Conservation (phyloP, 2,329 filamentous ascomycete genomes). For the Monascus ruber region DNA sequence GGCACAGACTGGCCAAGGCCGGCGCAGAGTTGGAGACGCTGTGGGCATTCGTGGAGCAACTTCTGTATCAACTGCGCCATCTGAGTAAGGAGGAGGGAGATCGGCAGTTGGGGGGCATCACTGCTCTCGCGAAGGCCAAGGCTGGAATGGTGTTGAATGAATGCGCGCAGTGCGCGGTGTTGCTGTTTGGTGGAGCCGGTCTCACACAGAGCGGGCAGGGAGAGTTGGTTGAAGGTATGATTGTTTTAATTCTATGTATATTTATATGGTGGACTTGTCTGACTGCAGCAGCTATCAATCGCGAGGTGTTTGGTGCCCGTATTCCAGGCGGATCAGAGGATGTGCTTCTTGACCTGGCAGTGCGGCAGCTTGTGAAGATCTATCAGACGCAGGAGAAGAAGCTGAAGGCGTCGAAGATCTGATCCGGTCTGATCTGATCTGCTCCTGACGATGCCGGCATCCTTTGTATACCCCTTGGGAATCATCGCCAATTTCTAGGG, state of each 20-base stretch:
- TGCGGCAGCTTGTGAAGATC: constrained; percentile 60
- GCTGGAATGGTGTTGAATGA: constrained; percentile 60
- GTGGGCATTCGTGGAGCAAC: constrained; percentile 62
- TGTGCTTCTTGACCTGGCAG: constrained; percentile 58
- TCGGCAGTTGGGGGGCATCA: constrained; percentile 55
- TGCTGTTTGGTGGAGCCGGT: constrained; percentile 65
- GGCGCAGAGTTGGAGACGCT: constrained; percentile 58
- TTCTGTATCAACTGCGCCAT: constrained; percentile 56
- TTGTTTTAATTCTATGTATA: constrained; percentile 10
- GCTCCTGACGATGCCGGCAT: too few species aligned
- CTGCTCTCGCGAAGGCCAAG: constrained; percentile 61
- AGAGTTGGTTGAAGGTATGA: constrained; percentile 55
- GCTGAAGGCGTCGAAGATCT: constrained; percentile 4
- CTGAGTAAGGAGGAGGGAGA: constrained; percentile 39
- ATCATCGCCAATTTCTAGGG: too few species aligned
- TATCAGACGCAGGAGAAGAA: constrained; percentile 34
- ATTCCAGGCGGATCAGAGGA: constrained; percentile 63
- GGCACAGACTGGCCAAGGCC: constrained; percentile 60
- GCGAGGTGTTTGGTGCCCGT: constrained; percentile 51
- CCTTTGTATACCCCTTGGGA: too few species aligned
- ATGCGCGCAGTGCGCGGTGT: constrained; percentile 56
- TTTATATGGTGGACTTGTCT: too few species aligned
- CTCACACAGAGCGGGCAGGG: constrained; percentile 60
- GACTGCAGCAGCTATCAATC: constrained; percentile 41
- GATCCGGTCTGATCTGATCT: too few species aligned